Evolutionary conservation across 1,284 basidiomycete species (phyloP).

Genomic region (Puccinia triticina): DNA sequence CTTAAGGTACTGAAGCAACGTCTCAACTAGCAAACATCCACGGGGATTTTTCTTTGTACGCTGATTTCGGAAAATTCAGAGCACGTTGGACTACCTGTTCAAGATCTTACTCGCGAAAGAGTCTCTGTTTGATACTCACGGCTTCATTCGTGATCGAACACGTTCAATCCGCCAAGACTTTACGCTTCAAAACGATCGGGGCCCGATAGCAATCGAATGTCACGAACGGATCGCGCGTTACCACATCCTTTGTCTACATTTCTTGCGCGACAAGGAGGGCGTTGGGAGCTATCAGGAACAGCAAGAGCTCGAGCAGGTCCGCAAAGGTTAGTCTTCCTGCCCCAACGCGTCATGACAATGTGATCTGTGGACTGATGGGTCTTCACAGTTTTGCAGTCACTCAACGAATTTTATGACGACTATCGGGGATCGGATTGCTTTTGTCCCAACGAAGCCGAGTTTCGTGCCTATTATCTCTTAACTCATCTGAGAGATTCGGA

Average conservation of each 20-base stretch:
- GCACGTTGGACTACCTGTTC: constrained; percentile 89
- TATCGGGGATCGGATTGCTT: constrained; percentile 61
- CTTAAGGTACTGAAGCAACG: constrained; percentile 68
- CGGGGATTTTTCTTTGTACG: constrained; percentile 1
- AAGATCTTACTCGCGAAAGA: constrained; percentile 73
- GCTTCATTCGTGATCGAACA: constrained; percentile 89
- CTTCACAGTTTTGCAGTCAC: constrained; percentile 74
- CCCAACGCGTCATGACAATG: too few species aligned
- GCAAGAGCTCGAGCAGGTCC: constrained; percentile 83
- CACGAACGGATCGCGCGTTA: constrained; percentile 91
- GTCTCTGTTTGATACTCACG: constrained; percentile 73
- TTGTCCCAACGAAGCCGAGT: constrained; percentile 76
- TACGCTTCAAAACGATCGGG: constrained; percentile 84
- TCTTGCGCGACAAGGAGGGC: constrained; percentile 64
- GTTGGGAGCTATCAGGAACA: constrained; percentile 67
- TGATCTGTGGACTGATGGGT: background rate
- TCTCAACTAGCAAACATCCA: background rate
- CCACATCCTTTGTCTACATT: constrained; percentile 83
- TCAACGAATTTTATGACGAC: constrained; percentile 92
- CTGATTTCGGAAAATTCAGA: constrained; percentile 62
- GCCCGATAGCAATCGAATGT: constrained; percentile 78
- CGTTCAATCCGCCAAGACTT: constrained; percentile 90
- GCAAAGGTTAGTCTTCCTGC: constrained; percentile 80
- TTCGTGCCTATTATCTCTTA: constrained; percentile 90
- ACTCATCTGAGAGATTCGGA: constrained; percentile 84